Percentiles rank a stretch among this genome's conserved stretches.
Conservation (phyloP, 202 grass and related monocot species). For the Saccharum hybrid region DNA sequence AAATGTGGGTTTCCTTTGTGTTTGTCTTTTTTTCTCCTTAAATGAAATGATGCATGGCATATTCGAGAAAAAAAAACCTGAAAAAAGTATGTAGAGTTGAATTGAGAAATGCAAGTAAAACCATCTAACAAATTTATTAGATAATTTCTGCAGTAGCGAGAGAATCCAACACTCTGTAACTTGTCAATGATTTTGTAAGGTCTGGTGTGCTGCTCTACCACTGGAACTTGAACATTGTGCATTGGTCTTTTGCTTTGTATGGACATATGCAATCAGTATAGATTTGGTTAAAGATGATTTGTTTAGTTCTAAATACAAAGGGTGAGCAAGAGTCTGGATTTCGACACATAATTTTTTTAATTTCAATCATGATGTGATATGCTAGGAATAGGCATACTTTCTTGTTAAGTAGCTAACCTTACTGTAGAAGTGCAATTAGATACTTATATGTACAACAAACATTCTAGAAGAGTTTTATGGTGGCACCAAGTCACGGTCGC, state of each 20-base stretch:
- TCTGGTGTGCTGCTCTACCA: background rate
- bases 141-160: background rate
- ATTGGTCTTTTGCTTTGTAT: background rate
- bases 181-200: background rate
- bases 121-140: background rate
- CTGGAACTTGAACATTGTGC: background rate
- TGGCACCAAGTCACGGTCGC: background rate
- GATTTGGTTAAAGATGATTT: conserved; percentile 2
- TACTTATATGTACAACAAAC: background rate
- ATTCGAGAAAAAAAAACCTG: background rate
- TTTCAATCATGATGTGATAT: background rate
- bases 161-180: background rate
- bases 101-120: background rate
- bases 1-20: background rate
- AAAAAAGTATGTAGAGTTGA: background rate
- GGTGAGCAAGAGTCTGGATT: background rate
- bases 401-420: background rate
- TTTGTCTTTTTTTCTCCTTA: background rate
- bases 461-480: background rate
- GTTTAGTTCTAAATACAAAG: conserved; percentile 15
- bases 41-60: background rate
- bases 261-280: background rate
- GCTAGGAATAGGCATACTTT: conserved; percentile 12
- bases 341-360: background rate
- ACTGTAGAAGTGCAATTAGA: background rate